Evolutionary conservation across 1,284 basidiomycete genomes (phyloP).

Genomic region (Cutaneotrichosporon mucoides): DNA sequence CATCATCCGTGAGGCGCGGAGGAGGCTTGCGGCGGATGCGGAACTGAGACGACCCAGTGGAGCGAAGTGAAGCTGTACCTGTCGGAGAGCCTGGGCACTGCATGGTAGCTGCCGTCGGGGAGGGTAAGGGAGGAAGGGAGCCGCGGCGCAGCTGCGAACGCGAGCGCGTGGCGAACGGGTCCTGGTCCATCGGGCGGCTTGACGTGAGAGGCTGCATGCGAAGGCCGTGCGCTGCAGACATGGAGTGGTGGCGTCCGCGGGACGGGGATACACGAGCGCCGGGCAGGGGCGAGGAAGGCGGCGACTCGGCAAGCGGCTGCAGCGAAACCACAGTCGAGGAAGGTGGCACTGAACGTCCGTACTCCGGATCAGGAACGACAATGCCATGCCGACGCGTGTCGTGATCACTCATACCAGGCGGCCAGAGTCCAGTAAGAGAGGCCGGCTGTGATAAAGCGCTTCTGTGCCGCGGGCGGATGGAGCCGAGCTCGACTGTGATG

Average conservation of each 20-base stretch:
- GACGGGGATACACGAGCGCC: not conserved
- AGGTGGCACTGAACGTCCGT: not conserved
- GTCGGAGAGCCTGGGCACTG: not conserved
- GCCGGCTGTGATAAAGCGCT: too few relatives aligned
- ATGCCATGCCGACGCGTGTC: too few relatives aligned
- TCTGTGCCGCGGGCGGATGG: too few relatives aligned
- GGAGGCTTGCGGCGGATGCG: slow-evolving; percentile 17
- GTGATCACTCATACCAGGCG: too few relatives aligned
- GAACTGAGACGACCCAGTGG: slow-evolving; percentile 7
- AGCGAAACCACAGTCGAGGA: not conserved
- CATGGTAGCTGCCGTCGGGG: not conserved
- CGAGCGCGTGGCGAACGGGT: too few relatives aligned
- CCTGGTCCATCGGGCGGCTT: too few relatives aligned
- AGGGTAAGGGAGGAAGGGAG: not conserved
- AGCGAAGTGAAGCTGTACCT: not conserved
- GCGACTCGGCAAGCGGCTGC: not conserved
- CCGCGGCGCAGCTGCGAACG: not conserved
- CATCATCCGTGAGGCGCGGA: not conserved
- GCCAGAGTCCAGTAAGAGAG: too few relatives aligned
- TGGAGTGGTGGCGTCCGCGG: slow-evolving; percentile 1
- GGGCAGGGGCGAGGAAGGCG: not conserved
- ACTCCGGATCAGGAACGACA: too few relatives aligned
- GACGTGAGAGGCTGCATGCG: too few relatives aligned
- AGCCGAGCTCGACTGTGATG: too few relatives aligned
- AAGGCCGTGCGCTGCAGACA: slow-evolving; percentile 2